Conservation (phyloP, 2,329 filamentous ascomycete genomes). For the Penicillium concentricum region DNA sequence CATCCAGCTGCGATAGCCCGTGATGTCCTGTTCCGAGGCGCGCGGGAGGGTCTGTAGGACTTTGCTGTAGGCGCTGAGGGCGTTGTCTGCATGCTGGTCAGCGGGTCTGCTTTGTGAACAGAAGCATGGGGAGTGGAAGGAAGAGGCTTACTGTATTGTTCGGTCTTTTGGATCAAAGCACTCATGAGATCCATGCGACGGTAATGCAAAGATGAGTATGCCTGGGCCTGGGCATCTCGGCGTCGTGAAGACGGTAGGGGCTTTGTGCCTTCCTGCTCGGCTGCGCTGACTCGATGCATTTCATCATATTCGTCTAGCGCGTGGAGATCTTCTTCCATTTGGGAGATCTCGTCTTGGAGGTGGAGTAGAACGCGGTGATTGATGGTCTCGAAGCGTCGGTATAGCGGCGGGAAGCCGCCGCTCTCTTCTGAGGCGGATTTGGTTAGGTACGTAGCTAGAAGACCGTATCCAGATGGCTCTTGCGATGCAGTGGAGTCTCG, state of each 20-base stretch:
- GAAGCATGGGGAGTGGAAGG: not conserved
- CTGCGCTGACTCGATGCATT: conserved; percentile 34
- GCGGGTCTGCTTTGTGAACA: not conserved
- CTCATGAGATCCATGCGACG: conserved; percentile 56
- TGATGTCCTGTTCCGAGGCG: conserved; percentile 50
- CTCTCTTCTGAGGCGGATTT: conserved; percentile 27
- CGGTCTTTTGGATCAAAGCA: conserved; percentile 56
- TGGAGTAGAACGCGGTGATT: conserved; percentile 81
- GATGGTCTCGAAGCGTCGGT: conserved; percentile 76
- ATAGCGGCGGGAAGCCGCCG: conserved; percentile 59
- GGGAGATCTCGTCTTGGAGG: conserved; percentile 78
- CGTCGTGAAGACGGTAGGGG: conserved; percentile 40
- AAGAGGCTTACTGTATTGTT: conserved; percentile 57
- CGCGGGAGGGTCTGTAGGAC: conserved; percentile 47
- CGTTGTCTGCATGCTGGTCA: conserved; percentile 34
- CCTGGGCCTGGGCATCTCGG: conserved; percentile 48
- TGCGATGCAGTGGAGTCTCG: conserved; percentile 25
- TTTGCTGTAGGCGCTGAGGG: conserved; percentile 48
- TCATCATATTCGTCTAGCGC: conserved; percentile 62
- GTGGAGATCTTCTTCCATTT: conserved; percentile 76
- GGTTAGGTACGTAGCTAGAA: conserved; percentile 35
- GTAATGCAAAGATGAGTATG: conserved; percentile 54
- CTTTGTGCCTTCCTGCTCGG: conserved; percentile 34
- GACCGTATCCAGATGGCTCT: conserved; percentile 36
- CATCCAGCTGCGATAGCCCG: conserved; percentile 56